These are phyloP conservation scores for Scytalidium lignicola DNA, from an alignment of 2,329 filamentous ascomycete genomes.

Conservation along the genomic window DNA sequence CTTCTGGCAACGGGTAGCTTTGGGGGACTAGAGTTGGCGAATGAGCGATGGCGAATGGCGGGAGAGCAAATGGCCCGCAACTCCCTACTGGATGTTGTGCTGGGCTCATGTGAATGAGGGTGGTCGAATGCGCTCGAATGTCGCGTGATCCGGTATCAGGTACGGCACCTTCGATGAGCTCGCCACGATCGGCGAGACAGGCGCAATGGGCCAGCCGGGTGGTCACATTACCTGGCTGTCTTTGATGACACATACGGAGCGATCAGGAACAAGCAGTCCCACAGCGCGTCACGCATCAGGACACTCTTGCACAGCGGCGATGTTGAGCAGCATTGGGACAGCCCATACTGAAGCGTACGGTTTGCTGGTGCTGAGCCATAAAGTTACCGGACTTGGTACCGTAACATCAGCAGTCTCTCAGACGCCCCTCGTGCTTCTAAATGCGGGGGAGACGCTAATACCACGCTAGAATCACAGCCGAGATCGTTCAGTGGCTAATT, in stretches of 20 bases:
- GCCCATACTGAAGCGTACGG: not conserved
- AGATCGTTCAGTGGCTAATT: too few species aligned
- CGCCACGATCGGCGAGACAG: not conserved
- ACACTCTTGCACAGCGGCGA: not conserved
- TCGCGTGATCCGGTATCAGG: not conserved
- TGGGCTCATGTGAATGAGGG: not conserved
- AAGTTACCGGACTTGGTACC: too few species aligned
- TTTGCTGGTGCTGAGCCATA: too few species aligned
- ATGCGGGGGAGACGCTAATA: not conserved
- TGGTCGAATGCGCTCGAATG: not conserved
- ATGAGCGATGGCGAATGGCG: not conserved
- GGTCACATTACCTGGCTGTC: not conserved
- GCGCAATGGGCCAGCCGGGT: not conserved
- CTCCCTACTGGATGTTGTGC: not conserved
- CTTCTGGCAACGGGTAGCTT: not conserved
- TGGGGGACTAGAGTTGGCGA: not conserved
- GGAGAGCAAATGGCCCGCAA: not conserved
- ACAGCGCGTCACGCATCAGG: not conserved
- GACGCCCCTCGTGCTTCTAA: not conserved
- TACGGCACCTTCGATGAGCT: not conserved
- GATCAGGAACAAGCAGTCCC: not conserved
- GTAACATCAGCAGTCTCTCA: not conserved
- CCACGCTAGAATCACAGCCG: not conserved
- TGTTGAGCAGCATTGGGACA: not conserved
- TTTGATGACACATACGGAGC: too few species aligned